Conservation (phyloP, 2,329 filamentous ascomycete genomes). For the Mycocentrospora acerina region DNA sequence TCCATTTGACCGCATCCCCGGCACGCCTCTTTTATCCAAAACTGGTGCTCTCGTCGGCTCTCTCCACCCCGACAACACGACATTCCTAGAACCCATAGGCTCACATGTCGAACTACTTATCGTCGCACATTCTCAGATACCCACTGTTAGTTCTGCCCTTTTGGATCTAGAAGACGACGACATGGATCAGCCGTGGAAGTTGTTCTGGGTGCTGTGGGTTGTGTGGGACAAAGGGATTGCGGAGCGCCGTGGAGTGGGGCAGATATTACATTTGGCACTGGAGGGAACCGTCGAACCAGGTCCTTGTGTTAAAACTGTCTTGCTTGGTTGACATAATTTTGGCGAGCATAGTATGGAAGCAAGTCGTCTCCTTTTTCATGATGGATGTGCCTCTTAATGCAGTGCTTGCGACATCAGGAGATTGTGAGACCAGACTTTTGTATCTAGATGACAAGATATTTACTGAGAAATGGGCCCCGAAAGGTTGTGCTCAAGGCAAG, state of each 20-base stretch:
- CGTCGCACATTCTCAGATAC: neutral
- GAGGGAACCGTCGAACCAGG: conserved; percentile 1
- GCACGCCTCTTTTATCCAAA: conserved; percentile 1
- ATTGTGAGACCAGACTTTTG: no score
- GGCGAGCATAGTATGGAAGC: no score
- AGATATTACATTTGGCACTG: conserved; percentile 1
- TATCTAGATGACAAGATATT: no score
- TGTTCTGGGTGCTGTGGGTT: conserved; percentile 3
- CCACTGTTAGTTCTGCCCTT: neutral
- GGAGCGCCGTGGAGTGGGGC: conserved; percentile 3
- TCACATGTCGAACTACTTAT: conserved; percentile 1
- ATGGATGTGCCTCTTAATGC: no score
- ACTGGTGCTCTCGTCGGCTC: neutral
- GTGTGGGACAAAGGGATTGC: conserved; percentile 3
- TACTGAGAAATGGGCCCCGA: no score
- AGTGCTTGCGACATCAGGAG: no score
- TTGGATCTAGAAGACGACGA: neutral
- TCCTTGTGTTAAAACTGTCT: neutral
- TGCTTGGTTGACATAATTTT: no score
- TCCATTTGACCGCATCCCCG: neutral
- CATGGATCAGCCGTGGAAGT: neutral
- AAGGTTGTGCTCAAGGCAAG: no score
- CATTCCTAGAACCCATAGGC: neutral
- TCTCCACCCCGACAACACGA: conserved; percentile 1
- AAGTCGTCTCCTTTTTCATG: no score